Base-by-base conservation (phyloP, 768 basidiomycete species). In the Trametes gibbosa region DNA sequence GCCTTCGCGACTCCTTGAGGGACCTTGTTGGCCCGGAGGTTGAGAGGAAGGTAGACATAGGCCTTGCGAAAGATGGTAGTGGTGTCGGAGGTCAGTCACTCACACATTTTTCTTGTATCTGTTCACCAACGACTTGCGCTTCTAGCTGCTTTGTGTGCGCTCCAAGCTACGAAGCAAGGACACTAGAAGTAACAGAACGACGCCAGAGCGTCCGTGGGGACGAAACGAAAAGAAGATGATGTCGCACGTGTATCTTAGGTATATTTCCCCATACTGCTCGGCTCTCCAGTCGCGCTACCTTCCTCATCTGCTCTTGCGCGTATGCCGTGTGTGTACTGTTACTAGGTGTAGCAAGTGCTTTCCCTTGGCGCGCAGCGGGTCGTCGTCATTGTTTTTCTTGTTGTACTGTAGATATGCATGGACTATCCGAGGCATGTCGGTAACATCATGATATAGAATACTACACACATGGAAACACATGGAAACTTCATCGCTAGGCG, bases 61-160 rank as follows among this genome's bases (percentile, higher is more conserved):
- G 93, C 37, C 71, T 98, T 70, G 97, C 97, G 4, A 98, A 97
- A 73, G 97, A 99, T 66, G 97, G 97, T 13, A 95, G 92, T 68
- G 97, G 96, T 37, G 94, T 95, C 41, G 97, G 97, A 69, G 96
- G 95, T 97, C 72, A 75, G 89, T 72, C 21, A 35, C 49, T n/a
- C 13, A 1, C 32, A 5, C 32, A 8, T 25, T 34, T 23, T 32
- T 52, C 32, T 40, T 45, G 19, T 27, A 17, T 47, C 45, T 61
- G 40, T 21, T 54, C 59, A 46, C 46, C 64, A 6, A 19, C 52
- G 13, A 50, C 49, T 48, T 27, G 13, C 41, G 13, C 54, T 23
- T 62, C 17, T 61, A 95, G 94, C 94, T 70, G 94, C 94, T 41
- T 78, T 97, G 40, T 90, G 91, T 65, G 94, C 94, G 1, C 79